Evolutionary conservation across 2,329 filamentous ascomycete genomes (phyloP).

Genomic region (Aspergillus neoniger): DNA sequence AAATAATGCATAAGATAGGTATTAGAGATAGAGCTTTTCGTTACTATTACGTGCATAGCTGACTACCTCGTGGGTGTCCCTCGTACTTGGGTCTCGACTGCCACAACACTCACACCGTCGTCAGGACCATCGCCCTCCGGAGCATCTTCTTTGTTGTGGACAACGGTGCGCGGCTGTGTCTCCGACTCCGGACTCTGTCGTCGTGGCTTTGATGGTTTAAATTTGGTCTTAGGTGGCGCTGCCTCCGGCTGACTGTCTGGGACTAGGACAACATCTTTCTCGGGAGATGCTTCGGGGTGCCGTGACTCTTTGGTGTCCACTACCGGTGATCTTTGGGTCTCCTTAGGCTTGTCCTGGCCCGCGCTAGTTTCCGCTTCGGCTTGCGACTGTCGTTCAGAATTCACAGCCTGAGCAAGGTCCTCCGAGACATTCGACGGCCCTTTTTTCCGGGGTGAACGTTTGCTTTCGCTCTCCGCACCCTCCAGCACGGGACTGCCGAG

Average conservation of each 20-base stretch:
- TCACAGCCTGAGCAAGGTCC: not conserved
- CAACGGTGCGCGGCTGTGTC: not conserved
- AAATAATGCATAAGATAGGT: conserved; percentile 10
- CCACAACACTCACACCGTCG: not conserved
- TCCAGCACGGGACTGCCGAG: conserved; percentile 22
- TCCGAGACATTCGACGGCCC: not conserved
- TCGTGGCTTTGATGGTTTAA: not conserved
- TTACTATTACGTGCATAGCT: not conserved
- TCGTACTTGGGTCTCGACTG: conserved; percentile 28
- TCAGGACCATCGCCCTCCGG: not conserved
- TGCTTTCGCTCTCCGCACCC: not conserved
- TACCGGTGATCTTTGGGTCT: not conserved
- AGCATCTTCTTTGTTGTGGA: not conserved
- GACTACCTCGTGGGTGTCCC: conserved; percentile 27
- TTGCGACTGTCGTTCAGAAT: not conserved
- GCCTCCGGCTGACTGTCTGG: conserved; percentile 33
- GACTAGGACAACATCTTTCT: conserved; percentile 27
- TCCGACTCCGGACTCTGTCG: not conserved
- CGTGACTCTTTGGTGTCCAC: not conserved
- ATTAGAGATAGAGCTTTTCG: conserved; percentile 2
- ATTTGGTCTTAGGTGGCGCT: not conserved
- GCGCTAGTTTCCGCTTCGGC: not conserved
- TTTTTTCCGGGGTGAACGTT: not conserved
- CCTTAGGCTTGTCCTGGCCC: not conserved
- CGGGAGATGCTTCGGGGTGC: not conserved